Conservation (phyloP, 2,329 filamentous ascomycete species). For the Colletotrichum endophyticum region DNA sequence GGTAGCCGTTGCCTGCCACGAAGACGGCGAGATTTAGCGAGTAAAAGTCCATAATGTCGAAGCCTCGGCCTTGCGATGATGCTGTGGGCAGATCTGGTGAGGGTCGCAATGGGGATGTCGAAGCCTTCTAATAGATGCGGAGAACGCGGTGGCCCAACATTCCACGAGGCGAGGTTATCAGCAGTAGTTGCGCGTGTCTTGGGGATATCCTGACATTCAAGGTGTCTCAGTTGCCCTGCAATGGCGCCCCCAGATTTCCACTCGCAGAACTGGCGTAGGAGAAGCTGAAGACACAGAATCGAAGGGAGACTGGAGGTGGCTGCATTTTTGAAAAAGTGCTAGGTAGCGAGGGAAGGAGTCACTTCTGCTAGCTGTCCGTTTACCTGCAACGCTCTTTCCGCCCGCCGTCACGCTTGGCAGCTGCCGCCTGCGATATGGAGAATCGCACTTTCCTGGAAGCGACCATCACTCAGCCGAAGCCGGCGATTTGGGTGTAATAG, state of each 20-base stretch:
- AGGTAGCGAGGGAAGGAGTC: not conserved
- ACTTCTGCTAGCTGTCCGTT: not conserved
- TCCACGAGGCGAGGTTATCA: not conserved
- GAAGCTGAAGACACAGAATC: not conserved
- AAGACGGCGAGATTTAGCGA: conserved; percentile 26
- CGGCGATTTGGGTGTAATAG: not conserved
- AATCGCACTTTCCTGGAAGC: not conserved
- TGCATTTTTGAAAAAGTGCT: not conserved
- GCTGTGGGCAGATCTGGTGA: not conserved
- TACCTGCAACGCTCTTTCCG: not conserved
- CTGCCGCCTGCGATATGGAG: not conserved
- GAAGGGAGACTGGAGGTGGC: not conserved
- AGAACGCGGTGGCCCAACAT: not conserved
- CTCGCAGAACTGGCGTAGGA: not conserved
- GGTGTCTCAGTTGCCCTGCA: conserved; percentile 11
- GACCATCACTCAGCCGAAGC: not conserved
- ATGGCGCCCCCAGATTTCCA: not conserved
- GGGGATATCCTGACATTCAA: not conserved
- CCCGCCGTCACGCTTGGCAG: not conserved
- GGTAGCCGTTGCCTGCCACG: conserved; percentile 24
- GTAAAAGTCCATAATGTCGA: conserved; percentile 25
- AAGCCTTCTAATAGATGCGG: not conserved
- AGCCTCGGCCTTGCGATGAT: not conserved
- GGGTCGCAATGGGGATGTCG: not conserved
- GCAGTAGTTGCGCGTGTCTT: not conserved